These are phyloP conservation scores for Lenwebbia sp. DNA, from an alignment of 345 rosid genomes.

Conservation along the genomic window DNA sequence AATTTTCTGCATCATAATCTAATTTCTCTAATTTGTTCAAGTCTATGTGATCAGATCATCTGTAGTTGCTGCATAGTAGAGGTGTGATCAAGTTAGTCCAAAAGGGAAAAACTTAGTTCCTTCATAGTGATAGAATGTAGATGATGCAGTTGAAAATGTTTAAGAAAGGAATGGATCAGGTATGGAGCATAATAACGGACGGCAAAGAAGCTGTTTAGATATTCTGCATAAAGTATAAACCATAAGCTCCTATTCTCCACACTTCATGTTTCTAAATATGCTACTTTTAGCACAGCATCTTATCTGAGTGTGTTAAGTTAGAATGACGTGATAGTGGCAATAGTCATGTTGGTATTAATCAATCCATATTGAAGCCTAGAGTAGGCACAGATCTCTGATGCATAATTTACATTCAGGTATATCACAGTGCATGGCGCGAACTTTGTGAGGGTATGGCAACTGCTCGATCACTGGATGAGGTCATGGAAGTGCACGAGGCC, in stretches of 20 bases:
- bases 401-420: conserved; percentile 45
- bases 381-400: background rate
- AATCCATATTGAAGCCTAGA: background rate
- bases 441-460: conserved; percentile 81
- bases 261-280: background rate
- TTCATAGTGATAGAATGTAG: background rate
- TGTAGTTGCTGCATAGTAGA: background rate
- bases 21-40: background rate
- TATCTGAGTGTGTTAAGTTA: background rate
- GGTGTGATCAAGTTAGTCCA: background rate
- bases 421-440: conserved; percentile 95
- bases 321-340: background rate
- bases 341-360: background rate
- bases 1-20: background rate
- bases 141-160: background rate
- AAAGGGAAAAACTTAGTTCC: background rate
- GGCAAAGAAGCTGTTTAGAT: background rate
- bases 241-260: background rate
- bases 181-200: background rate
- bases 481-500: conserved; percentile 92
- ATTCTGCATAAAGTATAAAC: background rate
- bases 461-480: conserved; percentile 91
- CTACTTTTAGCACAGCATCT: background rate
- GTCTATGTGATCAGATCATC: background rate
- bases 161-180: background rate